Evolutionary conservation across 371 early-diverging fungal genomes (phyloP).

Genomic region (Chytridium lagenaria): DNA sequence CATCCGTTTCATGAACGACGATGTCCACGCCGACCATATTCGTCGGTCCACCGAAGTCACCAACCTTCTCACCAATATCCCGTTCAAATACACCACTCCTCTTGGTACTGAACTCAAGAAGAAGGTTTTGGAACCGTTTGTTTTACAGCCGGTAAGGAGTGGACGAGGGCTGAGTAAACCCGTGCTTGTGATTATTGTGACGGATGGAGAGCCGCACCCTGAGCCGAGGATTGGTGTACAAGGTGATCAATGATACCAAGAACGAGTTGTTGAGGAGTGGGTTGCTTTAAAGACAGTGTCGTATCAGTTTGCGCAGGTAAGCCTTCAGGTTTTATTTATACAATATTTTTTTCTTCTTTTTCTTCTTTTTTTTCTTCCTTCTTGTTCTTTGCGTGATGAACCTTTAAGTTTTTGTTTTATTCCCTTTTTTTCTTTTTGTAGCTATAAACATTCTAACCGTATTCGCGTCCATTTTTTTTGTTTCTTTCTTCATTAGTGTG

Average conservation of each 20-base stretch:
- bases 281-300: slow-evolving; percentile 26
- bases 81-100: slow-evolving; percentile 43
- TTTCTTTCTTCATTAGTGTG: too few species aligned
- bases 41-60: slow-evolving; percentile 23
- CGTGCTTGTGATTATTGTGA: slow-evolving; percentile 38
- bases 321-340: too few species aligned
- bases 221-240: slow-evolving; percentile 31
- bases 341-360: too few species aligned
- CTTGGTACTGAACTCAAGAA: slow-evolving; percentile 39
- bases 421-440: too few species aligned
- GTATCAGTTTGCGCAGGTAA: slow-evolving; percentile 38
- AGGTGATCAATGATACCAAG: slow-evolving; percentile 29
- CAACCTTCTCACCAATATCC: slow-evolving; percentile 22
- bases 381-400: too few species aligned
- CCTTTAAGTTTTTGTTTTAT: too few species aligned
- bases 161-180: slow-evolving; percentile 36
- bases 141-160: slow-evolving; percentile 18
- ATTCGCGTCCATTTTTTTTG: too few species aligned
- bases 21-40: slow-evolving; percentile 27
- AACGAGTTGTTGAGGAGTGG: slow-evolving; percentile 15
- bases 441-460: too few species aligned
- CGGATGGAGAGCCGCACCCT: slow-evolving; percentile 45
- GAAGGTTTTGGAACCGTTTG: slow-evolving; percentile 36
- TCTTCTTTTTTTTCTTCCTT: too few species aligned
- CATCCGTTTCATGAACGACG: slow-evolving; percentile 42